Evolutionary conservation across 2,329 filamentous ascomycete genomes (phyloP), one percentile per base, ranked within the genome.

Genomic region (Alternaria infectoria): DNA sequence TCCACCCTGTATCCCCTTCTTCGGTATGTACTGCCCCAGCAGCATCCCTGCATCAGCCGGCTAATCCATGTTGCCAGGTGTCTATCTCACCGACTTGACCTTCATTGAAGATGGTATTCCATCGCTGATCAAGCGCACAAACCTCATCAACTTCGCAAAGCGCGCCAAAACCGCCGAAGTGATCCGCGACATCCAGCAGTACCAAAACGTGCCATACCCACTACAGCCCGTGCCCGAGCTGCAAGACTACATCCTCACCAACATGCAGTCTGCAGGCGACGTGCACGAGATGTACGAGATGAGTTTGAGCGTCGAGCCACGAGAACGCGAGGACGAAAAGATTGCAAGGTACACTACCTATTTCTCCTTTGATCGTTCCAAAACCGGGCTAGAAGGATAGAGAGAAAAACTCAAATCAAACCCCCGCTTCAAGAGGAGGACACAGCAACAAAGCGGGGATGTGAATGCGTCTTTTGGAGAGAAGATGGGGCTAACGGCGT

Each of bases 201-300:
- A 97, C 79, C 96, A 99, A 80, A 97, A 97, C 74, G 93, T 97
- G 65, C 93, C 93, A n/a, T 99, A 98, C 79, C 90, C 92, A 8
- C 84, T 99, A 56, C 92, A 96, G 77, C 88, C 93, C 0, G 95
- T 99, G 15, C 88, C 90, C 2, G 96, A 98, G 81, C 85, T 99
- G 69, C 95, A 98, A 79, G 94, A 98, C 72, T 99, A 98, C 81
- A 97, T 99, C 69, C 83, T 97, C 71, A 94, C 90, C 79, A 97
- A 98, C 80, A 97, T 98, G 92, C 91, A 96, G 82, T 91, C 91
- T 28, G 95, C 96, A 5, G 92, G 93, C 56, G 95, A 98, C 79
- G 96, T 99, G 67, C 94, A 98, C 80, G 95, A 98, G 85, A 98
- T 98, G 96, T 99, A 98, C 84, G 94, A 98, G 81, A 94, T 94